Evolutionary conservation across 2,329 filamentous ascomycete species (phyloP).

Genomic region (Monosporascus sp.): DNA sequence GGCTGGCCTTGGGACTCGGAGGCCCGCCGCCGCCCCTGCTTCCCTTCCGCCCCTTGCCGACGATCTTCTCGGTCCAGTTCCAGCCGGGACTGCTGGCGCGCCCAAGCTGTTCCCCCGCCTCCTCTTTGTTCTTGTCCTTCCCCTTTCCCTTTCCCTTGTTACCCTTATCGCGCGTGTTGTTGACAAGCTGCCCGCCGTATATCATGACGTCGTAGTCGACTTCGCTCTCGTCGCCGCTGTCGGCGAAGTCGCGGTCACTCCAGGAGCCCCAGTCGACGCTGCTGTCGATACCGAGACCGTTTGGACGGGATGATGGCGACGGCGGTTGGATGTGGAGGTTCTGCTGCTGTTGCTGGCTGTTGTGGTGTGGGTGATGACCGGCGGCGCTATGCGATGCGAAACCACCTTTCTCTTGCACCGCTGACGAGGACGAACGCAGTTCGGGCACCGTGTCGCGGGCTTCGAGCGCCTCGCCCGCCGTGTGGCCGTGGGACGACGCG

Average conservation of each 20-base stretch:
- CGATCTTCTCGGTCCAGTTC: conserved; percentile 42
- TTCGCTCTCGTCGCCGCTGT: conserved; percentile 45
- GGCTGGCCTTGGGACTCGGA: conserved; percentile 6
- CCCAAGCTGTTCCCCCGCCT: not conserved
- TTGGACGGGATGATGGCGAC: conserved; percentile 13
- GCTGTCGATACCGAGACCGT: conserved; percentile 11
- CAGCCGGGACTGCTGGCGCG: conserved; percentile 23
- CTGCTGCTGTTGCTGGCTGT: not conserved
- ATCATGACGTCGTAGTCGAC: conserved; percentile 24
- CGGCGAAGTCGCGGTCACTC: conserved; percentile 61
- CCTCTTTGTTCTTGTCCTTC: conserved; percentile 11
- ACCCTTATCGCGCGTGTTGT: conserved; percentile 3
- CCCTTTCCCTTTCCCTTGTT: conserved; percentile 3
- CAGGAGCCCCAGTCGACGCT: conserved; percentile 53
- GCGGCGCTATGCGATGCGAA: conserved; percentile 15
- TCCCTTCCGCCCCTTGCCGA: conserved; percentile 28
- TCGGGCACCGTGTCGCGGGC: conserved; percentile 43
- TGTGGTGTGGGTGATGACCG: not conserved
- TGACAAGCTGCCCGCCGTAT: conserved; percentile 6
- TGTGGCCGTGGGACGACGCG: conserved; percentile 13
- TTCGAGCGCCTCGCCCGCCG: conserved; percentile 29
- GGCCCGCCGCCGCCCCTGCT: not conserved
- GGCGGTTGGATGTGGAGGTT: conserved; percentile 14
- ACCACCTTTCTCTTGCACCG: conserved; percentile 10
- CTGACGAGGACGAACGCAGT: conserved; percentile 29